A percentile compares a stretch with the other conserved stretches of the same genome.
These are phyloP conservation scores for Globisporangium megalacanthum DNA, from an alignment of 352 stramenopile species.

Conservation along the genomic window DNA sequence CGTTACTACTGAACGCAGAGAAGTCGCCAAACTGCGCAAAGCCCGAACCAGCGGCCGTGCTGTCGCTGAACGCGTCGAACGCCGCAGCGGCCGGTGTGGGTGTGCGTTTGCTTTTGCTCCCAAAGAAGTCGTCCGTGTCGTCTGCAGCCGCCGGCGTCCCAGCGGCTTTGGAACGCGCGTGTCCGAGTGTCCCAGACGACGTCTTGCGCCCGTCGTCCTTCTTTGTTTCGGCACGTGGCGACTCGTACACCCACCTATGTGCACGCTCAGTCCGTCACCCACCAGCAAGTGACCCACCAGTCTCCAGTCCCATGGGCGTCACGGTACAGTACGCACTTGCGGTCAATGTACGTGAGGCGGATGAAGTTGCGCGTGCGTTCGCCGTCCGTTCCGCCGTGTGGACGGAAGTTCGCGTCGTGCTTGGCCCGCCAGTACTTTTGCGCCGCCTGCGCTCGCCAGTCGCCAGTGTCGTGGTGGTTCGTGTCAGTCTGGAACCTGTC, in stretches of 20 bases:
- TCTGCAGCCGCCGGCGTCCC: constrained; percentile 13
- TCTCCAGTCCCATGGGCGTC: too few species aligned
- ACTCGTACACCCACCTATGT: constrained; percentile 79
- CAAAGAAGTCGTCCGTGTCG: constrained; percentile 42
- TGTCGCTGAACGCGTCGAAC: constrained; percentile 32
- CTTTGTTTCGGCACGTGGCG: constrained; percentile 39
- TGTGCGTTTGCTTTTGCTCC: constrained; percentile 17
- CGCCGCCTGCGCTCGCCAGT: constrained; percentile 37
- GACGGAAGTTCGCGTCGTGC: constrained; percentile 77
- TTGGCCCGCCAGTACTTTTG: constrained; percentile 84
- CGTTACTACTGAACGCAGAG: constrained; percentile 51
- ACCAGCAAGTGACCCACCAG: background rate
- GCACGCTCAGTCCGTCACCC: background rate
- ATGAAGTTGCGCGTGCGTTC: constrained; percentile 89
- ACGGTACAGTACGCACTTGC: constrained; percentile 42
- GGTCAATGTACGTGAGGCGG: constrained; percentile 81
- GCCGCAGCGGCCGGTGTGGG: constrained; percentile 14
- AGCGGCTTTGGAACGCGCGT: constrained; percentile 20
- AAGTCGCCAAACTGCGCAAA: constrained; percentile 77
- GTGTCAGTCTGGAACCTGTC: too few species aligned
- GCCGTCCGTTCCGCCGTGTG: constrained; percentile 60
- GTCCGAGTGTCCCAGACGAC: constrained; percentile 16
- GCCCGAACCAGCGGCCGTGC: constrained; percentile 9
- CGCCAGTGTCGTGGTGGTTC: too few species aligned
- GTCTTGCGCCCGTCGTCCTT: constrained; percentile 31